phyloP scores from a whole-genome alignment of 768 basidiomycete species.

The Podaxis pistillaris region DNA sequence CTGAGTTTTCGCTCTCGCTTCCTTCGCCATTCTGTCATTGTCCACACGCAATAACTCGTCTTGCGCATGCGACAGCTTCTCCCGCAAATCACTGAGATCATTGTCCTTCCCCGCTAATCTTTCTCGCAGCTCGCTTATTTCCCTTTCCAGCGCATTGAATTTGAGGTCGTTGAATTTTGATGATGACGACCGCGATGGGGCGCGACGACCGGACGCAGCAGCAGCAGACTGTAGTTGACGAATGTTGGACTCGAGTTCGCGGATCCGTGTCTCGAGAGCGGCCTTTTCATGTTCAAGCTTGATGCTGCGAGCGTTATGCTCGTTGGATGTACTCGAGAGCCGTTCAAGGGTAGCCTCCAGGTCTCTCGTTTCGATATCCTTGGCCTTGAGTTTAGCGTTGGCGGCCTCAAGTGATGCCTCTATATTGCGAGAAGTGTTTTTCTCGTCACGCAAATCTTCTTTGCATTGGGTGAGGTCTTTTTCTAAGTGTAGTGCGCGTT shows the following conservation, averaged over 20 bases:
- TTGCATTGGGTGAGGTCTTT: conserved; percentile 43
- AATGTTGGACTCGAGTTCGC: conserved; percentile 50
- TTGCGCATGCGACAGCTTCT: conserved; percentile 50
- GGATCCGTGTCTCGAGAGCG: conserved; percentile 53
- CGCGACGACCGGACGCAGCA: conserved; percentile 30
- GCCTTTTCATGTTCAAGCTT: conserved; percentile 59
- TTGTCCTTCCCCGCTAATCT: conserved; percentile 42
- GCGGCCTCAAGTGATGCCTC: conserved; percentile 46
- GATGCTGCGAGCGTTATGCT: conserved; percentile 36
- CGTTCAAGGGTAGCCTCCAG: conserved; percentile 56
- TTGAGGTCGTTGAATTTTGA: conserved; percentile 56
- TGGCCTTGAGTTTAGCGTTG: conserved; percentile 49
- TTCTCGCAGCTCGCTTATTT: conserved; percentile 47
- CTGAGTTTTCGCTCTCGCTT: conserved; percentile 43
- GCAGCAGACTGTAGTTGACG: conserved; percentile 33
- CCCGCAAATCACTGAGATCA: conserved; percentile 39
- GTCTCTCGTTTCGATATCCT: conserved; percentile 49
- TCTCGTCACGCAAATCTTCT: conserved; percentile 59
- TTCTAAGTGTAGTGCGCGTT: conserved; percentile 56
- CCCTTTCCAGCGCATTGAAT: conserved; percentile 51
- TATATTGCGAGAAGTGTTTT: conserved; percentile 49
- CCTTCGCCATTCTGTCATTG: conserved; percentile 58
- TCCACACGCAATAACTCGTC: conserved; percentile 48
- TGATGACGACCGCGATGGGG: conserved; percentile 47
- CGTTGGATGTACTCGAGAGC: conserved; percentile 52